Evolutionary conservation across 2,329 filamentous ascomycete genomes (phyloP).

Genomic region (Cladosporium sp.): DNA sequence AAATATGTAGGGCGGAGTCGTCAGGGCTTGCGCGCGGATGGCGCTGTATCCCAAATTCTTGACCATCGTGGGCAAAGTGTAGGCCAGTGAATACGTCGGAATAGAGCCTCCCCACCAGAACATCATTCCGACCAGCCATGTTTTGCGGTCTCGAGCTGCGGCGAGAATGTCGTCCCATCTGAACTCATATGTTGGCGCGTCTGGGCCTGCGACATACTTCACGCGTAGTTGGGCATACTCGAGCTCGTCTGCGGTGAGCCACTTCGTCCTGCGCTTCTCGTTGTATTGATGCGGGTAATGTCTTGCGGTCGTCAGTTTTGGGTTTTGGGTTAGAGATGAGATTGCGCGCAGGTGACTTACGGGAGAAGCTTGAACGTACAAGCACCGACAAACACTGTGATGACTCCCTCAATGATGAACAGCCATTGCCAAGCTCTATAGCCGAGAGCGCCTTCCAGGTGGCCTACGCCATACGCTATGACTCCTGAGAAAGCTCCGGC

Average conservation of each 20-base stretch:
- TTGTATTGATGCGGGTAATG: slow-evolving; percentile 12
- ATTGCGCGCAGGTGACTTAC: neutral
- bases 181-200: too few relatives aligned
- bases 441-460: slow-evolving; percentile 31
- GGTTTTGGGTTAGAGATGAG: neutral
- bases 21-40: too few relatives aligned
- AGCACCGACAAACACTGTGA: neutral
- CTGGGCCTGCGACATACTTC: too few relatives aligned
- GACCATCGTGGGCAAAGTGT: too few relatives aligned
- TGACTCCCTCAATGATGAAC: slow-evolving; percentile 42
- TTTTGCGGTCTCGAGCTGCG: too few relatives aligned
- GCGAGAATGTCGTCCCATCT: too few relatives aligned
- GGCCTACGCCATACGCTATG: slow-evolving; percentile 48
- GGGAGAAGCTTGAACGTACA: neutral
- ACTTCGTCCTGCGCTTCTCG: neutral
- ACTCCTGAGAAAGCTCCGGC: slow-evolving; percentile 50
- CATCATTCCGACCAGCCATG: too few relatives aligned
- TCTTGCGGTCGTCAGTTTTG: neutral
- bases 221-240: too few relatives aligned
- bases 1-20: too few relatives aligned
- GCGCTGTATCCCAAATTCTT: too few relatives aligned
- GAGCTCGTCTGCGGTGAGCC: slow-evolving; percentile 6
- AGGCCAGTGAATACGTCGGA: too few relatives aligned
- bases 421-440: slow-evolving; percentile 40
- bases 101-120: too few relatives aligned